Evolutionary conservation across 2,329 filamentous ascomycete species (phyloP), one percentile per base, ranked within the genome.

Genomic region (Aulographum hederae): DNA sequence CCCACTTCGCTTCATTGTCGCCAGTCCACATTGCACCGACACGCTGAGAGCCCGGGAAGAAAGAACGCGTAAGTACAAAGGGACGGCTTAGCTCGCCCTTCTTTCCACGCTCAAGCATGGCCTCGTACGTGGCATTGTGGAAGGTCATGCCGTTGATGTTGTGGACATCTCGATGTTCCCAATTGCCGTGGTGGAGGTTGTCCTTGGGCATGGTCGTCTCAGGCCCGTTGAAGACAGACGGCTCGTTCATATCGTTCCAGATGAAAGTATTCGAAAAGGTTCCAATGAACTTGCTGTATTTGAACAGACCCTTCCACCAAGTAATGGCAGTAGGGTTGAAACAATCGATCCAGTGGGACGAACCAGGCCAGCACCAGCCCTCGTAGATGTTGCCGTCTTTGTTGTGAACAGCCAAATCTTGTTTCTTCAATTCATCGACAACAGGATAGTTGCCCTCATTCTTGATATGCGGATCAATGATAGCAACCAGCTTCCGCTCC

Each of bases 191-290:
- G 51, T 98, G 89, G 18, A 98, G 56, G 50, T 98, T 98, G 60
- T 98, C 89, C 57, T 94, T 94, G 38, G 89, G 89, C 85, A 95
- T 95, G 4, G 86, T 95, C 3, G 84, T 92, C 54, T 98, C 89
- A 0, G 89, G 89, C 0, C 89, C 89, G 51, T 95, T 95, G 63
- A 98, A 98, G 2, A 98, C 89, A 0, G 89, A 95, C 1, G 89
- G 89, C 58, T 98, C 89, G 50, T 94, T 95, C 89, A 98, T 98
- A 52, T 98, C 89, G 52, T 98, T 98, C 89, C 89, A 98, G 45
- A 98, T 72, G 54, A 82, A 94, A 0, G 81, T 76, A 52, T 95
- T 98, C 40, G 75, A 65, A 43, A 76, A 67, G 1, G 82, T 82
- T 30, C 84, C 85, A 53, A 81, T 80, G 65, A 94, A 98, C 26